phyloP scores from a whole-genome alignment of 2,329 filamentous ascomycete genomes.

The Nemania sp. region DNA sequence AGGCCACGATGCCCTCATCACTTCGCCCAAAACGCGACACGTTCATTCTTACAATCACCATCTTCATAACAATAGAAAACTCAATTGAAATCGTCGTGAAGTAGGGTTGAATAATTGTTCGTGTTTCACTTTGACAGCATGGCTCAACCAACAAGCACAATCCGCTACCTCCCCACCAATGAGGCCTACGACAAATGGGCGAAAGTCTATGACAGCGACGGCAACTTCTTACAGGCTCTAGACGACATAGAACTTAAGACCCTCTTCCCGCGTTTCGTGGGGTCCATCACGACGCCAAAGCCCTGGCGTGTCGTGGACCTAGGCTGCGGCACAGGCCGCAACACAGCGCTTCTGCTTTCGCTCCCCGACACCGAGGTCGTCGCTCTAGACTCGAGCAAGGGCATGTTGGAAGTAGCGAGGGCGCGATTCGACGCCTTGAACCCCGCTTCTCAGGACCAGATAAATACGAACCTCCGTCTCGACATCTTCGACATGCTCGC shows the following conservation, averaged over 20 bases:
- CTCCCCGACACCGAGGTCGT: conserved; percentile 47
- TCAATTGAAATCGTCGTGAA: background rate
- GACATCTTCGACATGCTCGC: conserved; percentile 46
- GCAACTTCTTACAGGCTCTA: conserved; percentile 68
- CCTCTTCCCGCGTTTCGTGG: conserved; percentile 55
- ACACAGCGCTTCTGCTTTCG: conserved; percentile 57
- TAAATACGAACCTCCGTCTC: conserved; percentile 29
- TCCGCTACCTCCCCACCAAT: conserved; percentile 42
- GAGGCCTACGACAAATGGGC: conserved; percentile 44
- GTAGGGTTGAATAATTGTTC: background rate
- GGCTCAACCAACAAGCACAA: conserved; percentile 7
- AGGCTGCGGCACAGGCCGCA: conserved; percentile 68
- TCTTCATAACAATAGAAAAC: background rate
- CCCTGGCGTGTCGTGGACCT: conserved; percentile 59
- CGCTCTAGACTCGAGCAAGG: conserved; percentile 59
- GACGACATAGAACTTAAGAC: conserved; percentile 60
- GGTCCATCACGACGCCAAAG: conserved; percentile 35
- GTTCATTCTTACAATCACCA: background rate
- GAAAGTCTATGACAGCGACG: conserved; percentile 65
- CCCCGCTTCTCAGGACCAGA: background rate
- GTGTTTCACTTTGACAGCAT: conserved; percentile 11
- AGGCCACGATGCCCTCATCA: background rate
- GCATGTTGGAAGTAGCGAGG: conserved; percentile 61
- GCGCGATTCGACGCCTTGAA: conserved; percentile 37
- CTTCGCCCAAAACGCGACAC: background rate